phyloP scores from a whole-genome alignment of 345 rosid genomes.

The Citrus maxima region DNA sequence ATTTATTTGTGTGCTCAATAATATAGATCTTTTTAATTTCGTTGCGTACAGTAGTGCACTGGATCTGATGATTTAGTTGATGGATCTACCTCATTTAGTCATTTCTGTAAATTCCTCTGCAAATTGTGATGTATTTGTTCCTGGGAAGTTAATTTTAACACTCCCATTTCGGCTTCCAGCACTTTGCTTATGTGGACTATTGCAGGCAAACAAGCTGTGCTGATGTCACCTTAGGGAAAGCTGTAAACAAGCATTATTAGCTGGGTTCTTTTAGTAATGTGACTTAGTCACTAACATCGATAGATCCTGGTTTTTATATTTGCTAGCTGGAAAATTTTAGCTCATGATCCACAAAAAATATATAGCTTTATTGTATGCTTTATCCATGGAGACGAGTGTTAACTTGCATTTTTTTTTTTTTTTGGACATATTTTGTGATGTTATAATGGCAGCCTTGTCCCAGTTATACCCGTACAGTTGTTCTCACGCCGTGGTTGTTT shows the following conservation, averaged over 20 bases:
- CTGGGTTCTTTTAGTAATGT: neutral
- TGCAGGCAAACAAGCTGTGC: neutral
- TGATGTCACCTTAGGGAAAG: neutral
- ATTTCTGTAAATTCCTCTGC: neutral
- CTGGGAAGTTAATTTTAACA: too few relatives aligned
- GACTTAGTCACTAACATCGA: neutral
- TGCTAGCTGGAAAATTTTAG: neutral
- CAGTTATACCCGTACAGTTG: neutral
- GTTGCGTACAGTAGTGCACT: neutral
- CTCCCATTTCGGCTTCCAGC: neutral
- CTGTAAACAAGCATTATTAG: neutral
- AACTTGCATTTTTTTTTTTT: neutral
- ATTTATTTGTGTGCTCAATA: neutral
- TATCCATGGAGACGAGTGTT: neutral
- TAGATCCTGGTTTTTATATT: neutral
- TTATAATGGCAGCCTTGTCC: too few relatives aligned
- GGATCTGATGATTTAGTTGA: constrained; percentile 9
- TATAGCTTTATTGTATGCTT: neutral
- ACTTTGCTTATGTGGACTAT: neutral
- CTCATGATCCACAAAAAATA: neutral
- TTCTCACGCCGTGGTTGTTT: constrained; percentile 8
- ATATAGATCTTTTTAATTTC: neutral
- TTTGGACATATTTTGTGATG: too few relatives aligned
- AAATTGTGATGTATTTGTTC: neutral
- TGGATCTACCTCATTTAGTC: neutral